Evolutionary conservation across 495 filamentous ascomycete genomes (phyloP).

Genomic region (Penicillium cataractarum): DNA sequence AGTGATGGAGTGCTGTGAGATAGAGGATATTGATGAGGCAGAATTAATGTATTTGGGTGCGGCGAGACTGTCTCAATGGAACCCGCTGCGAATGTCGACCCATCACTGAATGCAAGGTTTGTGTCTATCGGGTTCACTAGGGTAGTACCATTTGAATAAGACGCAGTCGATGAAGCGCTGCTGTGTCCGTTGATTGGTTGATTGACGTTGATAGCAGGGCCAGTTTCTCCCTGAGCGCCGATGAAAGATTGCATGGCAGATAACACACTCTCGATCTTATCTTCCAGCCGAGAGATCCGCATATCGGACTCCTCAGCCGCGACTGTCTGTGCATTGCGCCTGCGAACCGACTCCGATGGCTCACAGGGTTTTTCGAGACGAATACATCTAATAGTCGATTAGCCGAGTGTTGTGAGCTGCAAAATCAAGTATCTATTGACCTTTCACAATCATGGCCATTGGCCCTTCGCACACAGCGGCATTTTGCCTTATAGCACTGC

Average conservation of each 20-base stretch:
- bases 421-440: conserved; percentile 1
- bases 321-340: conserved; percentile 25
- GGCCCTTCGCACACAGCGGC: conserved; percentile 30
- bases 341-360: conserved; percentile 37
- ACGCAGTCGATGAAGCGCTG: not conserved
- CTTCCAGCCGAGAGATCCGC: conserved; percentile 51
- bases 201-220: conserved; percentile 11
- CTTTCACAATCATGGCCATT: conserved; percentile 29
- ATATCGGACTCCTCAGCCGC: conserved; percentile 41
- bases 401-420: not conserved
- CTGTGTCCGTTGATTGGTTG: not conserved
- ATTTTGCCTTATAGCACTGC: conserved; percentile 37
- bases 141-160: not conserved
- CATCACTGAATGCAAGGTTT: not conserved
- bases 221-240: not conserved
- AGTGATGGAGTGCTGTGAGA: not conserved
- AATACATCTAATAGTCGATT: conserved; percentile 40
- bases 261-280: conserved; percentile 34
- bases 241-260: conserved; percentile 24
- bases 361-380: conserved; percentile 46
- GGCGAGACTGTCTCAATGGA: not conserved
- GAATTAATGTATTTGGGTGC: not conserved
- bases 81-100: not conserved
- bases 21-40: not conserved
- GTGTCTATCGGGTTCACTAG: not conserved